These are phyloP conservation scores for Dactylonectria estremocensis DNA, from an alignment of 2,329 filamentous ascomycete genomes.

Conservation along the genomic window DNA sequence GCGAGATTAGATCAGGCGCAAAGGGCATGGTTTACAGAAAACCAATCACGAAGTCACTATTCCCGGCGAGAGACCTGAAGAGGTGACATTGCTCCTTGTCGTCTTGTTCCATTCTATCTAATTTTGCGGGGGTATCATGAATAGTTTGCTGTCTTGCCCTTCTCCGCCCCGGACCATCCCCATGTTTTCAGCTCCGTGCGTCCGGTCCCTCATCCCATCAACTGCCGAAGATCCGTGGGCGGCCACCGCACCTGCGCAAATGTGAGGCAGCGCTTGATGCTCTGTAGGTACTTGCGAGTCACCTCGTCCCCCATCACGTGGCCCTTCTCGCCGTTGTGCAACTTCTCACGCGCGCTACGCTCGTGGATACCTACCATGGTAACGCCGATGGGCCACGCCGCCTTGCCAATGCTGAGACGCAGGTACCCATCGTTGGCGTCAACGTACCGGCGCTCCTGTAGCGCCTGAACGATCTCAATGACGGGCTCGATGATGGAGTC, in stretches of 20 bases:
- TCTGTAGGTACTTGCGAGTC: conserved; percentile 96
- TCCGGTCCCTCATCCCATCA: conserved; percentile 78
- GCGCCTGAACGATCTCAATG: conserved; percentile 91
- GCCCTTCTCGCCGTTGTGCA: conserved; percentile 89
- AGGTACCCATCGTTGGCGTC: conserved; percentile 97
- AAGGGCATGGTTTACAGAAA: conserved; percentile 30
- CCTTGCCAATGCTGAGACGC: conserved; percentile 93
- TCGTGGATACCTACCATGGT: conserved; percentile 99
- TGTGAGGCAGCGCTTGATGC: conserved; percentile 95
- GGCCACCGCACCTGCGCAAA: conserved; percentile 98
- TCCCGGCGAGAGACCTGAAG: conserved; percentile 12
- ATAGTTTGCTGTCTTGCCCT: conserved; percentile 17
- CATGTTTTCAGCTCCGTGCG: neutral
- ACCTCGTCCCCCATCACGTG: conserved; percentile 98
- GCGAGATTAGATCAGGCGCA: conserved; percentile 39
- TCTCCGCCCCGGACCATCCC: conserved; percentile 13
- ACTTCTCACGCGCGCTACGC: conserved; percentile 92
- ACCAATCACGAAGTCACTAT: conserved; percentile 22
- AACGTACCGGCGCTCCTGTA: conserved; percentile 92
- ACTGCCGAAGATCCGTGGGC: conserved; percentile 89
- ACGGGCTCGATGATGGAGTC: conserved; percentile 85
- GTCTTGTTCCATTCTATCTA: conserved; percentile 16
- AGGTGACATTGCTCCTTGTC: neutral
- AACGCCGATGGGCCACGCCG: conserved; percentile 98
- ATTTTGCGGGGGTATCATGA: conserved; percentile 43